These are phyloP conservation scores for Didymella keratinophila DNA, from an alignment of 2,329 filamentous ascomycete genomes.

Conservation along the genomic window DNA sequence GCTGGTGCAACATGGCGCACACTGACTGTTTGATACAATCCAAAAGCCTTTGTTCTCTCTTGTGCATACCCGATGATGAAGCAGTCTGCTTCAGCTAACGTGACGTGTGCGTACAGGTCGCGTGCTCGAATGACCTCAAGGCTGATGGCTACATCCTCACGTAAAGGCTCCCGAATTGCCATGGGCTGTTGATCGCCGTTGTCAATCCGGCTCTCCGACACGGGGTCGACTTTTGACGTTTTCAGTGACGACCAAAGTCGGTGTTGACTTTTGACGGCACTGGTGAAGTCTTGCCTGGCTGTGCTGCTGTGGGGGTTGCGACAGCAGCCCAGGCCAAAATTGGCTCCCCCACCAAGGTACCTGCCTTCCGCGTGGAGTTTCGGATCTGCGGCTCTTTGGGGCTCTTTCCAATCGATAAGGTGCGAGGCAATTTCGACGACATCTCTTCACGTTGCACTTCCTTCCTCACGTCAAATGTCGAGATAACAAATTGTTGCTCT, in stretches of 20 bases:
- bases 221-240: not conserved
- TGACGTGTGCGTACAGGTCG: constrained; percentile 24
- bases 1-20: constrained; percentile 33
- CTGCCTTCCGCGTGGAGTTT: constrained; percentile 16
- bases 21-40: constrained; percentile 27
- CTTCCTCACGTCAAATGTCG: not conserved
- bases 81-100: constrained; percentile 30
- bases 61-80: constrained; percentile 30
- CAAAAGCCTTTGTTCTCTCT: constrained; percentile 36
- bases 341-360: constrained; percentile 17
- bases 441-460: constrained; percentile 7
- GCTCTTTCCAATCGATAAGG: constrained; percentile 30
- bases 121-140: constrained; percentile 4
- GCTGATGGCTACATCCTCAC: not conserved
- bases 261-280: constrained; percentile 1
- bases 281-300: not conserved
- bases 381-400: constrained; percentile 15
- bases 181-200: not conserved
- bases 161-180: not conserved
- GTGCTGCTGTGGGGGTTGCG: constrained; percentile 3
- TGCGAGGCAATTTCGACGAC: constrained; percentile 30
- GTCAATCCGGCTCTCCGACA: not conserved
- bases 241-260: not conserved
- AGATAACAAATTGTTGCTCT: not conserved
- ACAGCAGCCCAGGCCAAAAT: constrained; percentile 5